These are phyloP conservation scores for Pyrenophora graminea DNA, from an alignment of 2,329 filamentous ascomycete genomes.

Conservation along the genomic window DNA sequence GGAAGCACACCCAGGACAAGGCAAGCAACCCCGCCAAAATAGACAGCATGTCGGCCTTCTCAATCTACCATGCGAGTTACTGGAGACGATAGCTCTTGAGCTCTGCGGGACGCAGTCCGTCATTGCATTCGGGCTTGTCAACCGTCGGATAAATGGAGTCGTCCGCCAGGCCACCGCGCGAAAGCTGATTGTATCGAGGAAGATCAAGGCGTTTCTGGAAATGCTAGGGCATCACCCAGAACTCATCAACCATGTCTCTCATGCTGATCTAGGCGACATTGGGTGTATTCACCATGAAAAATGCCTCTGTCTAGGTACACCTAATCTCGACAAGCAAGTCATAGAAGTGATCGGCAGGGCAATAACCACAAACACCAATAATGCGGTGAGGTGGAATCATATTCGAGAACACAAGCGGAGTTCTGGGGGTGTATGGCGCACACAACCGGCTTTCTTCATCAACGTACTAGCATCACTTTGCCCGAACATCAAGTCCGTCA, in stretches of 20 bases:
- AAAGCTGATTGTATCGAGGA: conserved; percentile 10
- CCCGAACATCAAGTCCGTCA: conserved; percentile 18
- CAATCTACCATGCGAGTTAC: conserved; percentile 15
- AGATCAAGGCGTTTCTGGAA: conserved; percentile 15
- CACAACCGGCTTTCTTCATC: conserved; percentile 14
- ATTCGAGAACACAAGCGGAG: neutral
- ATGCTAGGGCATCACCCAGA: conserved; percentile 11
- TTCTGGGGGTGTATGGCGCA: conserved; percentile 4
- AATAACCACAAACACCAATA: conserved; percentile 3
- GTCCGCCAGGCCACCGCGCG: conserved; percentile 21
- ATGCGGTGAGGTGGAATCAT: neutral
- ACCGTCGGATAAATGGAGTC: conserved; percentile 13
- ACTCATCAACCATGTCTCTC: conserved; percentile 14
- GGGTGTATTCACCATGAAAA: neutral
- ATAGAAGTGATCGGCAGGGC: conserved; percentile 1
- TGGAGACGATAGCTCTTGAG: conserved; percentile 12
- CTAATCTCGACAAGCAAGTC: neutral
- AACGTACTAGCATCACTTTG: conserved; percentile 15
- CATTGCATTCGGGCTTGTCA: conserved; percentile 16
- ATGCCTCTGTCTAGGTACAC: conserved; percentile 1
- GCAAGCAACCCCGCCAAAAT: neutral
- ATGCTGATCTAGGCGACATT: conserved; percentile 21
- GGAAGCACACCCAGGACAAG: neutral
- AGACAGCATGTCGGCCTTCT: conserved; percentile 1
- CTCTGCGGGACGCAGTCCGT: conserved; percentile 3